phyloP scores from a whole-genome alignment of 805 yeast species.

The Yamadazyma tumulicola region DNA sequence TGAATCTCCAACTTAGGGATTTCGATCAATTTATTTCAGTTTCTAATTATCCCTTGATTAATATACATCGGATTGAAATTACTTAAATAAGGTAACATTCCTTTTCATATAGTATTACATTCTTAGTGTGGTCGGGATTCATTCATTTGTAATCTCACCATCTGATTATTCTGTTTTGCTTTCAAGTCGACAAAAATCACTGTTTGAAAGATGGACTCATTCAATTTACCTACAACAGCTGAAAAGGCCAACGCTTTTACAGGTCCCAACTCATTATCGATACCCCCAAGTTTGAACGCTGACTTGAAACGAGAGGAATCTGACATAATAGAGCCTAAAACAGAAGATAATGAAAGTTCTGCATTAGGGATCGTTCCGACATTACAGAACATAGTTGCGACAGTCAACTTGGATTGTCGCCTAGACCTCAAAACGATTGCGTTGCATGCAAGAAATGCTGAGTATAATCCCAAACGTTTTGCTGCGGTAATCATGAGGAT shows the following conservation, averaged over 20 bases:
- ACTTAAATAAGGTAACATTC: too few species aligned
- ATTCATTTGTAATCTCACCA: constrained; percentile 39
- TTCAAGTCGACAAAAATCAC: not conserved
- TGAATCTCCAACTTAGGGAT: too few species aligned
- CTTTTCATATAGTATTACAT: too few species aligned
- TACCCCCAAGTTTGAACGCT: constrained; percentile 49
- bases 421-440: constrained; percentile 96
- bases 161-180: not conserved
- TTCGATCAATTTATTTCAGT: too few species aligned
- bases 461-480: constrained; percentile 96
- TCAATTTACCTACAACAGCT: constrained; percentile 73
- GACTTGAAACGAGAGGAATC: constrained; percentile 13
- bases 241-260: constrained; percentile 73
- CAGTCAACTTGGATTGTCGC: constrained; percentile 94
- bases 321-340: constrained; percentile 35
- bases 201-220: constrained; percentile 54
- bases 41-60: too few species aligned
- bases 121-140: constrained; percentile 34
- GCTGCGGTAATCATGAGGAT: constrained; percentile 99
- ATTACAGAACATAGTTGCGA: constrained; percentile 92
- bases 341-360: constrained; percentile 59
- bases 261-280: constrained; percentile 60
- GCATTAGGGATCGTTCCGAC: constrained; percentile 97
- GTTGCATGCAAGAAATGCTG: constrained; percentile 97
- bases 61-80: too few species aligned